phyloP scores from a whole-genome alignment of 495 filamentous ascomycete genomes.

The Xylaria longipes region DNA sequence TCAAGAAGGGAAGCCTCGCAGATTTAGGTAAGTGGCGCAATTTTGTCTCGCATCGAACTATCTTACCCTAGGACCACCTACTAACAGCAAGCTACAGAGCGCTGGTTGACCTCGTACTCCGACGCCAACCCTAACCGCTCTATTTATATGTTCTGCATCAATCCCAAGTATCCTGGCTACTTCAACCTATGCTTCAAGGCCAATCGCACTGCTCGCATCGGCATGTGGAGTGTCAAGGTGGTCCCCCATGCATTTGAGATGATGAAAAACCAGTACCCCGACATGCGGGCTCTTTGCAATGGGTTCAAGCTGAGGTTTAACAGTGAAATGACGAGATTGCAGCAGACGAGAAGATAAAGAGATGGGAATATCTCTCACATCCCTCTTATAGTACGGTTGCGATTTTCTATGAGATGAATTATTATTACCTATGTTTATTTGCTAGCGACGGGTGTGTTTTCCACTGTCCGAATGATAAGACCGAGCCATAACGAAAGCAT shows the following conservation, averaged over 20 bases:
- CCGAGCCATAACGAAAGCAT: not conserved
- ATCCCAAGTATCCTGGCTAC: constrained; percentile 90
- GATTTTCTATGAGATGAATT: not conserved
- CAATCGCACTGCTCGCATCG: constrained; percentile 70
- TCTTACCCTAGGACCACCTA: not conserved
- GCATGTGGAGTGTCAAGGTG: constrained; percentile 87
- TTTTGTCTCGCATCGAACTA: constrained; percentile 14
- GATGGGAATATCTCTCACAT: not conserved
- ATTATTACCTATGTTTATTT: not conserved
- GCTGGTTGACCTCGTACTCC: constrained; percentile 93
- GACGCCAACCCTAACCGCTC: constrained; percentile 94
- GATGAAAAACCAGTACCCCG: constrained; percentile 83
- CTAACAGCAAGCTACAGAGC: constrained; percentile 65
- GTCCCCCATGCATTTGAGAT: constrained; percentile 88
- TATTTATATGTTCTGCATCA: constrained; percentile 92
- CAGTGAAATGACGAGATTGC: constrained; percentile 54
- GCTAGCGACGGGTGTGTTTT: not conserved
- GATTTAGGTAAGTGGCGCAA: constrained; percentile 75
- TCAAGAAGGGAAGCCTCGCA: constrained; percentile 75
- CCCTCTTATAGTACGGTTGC: not conserved
- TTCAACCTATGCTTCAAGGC: constrained; percentile 97
- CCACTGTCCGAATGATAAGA: not conserved
- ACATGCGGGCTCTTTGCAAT: constrained; percentile 94
- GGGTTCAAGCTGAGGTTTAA: constrained; percentile 66
- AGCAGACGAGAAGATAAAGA: constrained; percentile 43